Conservation (phyloP, 2,329 filamentous ascomycete genomes). For the Elsinoe perseae region DNA sequence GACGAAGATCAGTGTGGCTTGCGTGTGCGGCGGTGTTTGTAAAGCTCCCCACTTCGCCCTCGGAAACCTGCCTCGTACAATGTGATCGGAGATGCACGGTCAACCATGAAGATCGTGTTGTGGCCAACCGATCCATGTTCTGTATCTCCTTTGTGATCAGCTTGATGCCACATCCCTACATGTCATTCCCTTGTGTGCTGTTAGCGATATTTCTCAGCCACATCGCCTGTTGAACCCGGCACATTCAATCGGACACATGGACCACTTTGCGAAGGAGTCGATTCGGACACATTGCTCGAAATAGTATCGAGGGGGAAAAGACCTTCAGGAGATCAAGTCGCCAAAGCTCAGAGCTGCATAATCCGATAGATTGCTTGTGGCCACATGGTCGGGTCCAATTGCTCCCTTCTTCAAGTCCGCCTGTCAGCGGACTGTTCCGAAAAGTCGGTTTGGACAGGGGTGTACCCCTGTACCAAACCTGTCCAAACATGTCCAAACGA, state of each 20-base stretch:
- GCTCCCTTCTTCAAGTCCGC: not conserved
- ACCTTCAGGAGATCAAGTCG: not conserved
- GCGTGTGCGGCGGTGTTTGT: not conserved
- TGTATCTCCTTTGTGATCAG: not conserved
- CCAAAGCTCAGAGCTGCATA: not conserved
- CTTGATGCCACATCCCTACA: not conserved
- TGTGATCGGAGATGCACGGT: conserved; percentile 8
- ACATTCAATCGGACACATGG: not conserved
- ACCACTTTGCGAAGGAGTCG: not conserved
- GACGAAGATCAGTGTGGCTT: conserved; percentile 10
- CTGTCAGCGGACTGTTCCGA: not conserved
- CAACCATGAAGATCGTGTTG: not conserved
- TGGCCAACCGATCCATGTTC: not conserved
- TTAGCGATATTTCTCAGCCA: not conserved
- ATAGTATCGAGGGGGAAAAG: not conserved
- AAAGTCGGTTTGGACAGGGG: conserved; percentile 5
- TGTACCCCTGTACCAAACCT: conserved; percentile 6
- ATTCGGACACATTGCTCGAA: not conserved
- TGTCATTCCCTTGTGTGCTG: no score
- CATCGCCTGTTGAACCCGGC: no score
- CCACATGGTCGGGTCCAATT: conserved; percentile 7
- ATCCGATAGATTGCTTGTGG: not conserved
- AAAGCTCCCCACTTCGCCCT: not conserved
- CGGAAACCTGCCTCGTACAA: not conserved
- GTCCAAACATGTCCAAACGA: not conserved